These are phyloP conservation scores for Aureobasidium namibiae DNA, from an alignment of 2,329 filamentous ascomycete species.

Conservation along the genomic window DNA sequence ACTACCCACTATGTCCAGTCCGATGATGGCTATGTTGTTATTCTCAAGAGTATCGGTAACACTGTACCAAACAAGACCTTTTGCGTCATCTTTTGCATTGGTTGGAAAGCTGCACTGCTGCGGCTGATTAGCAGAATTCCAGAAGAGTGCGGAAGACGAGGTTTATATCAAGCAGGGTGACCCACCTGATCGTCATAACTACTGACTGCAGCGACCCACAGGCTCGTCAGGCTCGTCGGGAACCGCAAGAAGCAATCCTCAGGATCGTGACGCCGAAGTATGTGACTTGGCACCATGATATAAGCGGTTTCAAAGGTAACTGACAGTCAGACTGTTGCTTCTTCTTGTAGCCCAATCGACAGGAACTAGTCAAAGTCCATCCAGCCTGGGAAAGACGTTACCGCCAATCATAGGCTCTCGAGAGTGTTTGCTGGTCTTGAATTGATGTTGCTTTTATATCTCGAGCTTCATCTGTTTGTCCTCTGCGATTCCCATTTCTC, in stretches of 20 bases:
- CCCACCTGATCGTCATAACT: slow-evolving; percentile 30
- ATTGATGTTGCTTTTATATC: no score
- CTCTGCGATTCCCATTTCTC: not conserved
- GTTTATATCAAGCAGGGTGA: slow-evolving; percentile 26
- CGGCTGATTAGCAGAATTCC: not conserved
- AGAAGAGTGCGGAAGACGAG: not conserved
- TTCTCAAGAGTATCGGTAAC: slow-evolving; percentile 20
- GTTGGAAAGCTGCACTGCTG: slow-evolving; percentile 22
- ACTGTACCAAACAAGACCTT: slow-evolving; percentile 25
- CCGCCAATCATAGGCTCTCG: not conserved
- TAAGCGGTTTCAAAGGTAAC: slow-evolving; percentile 25
- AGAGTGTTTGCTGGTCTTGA: no score
- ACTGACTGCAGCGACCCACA: slow-evolving; percentile 27
- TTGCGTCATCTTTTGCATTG: slow-evolving; percentile 28
- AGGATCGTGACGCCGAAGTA: slow-evolving; percentile 21
- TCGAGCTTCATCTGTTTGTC: no score
- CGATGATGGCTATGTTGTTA: slow-evolving; percentile 21
- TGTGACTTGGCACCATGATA: slow-evolving; percentile 26
- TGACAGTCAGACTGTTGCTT: not conserved
- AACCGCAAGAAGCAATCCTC: slow-evolving; percentile 26
- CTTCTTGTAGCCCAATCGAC: not conserved
- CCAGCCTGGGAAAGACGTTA: not conserved
- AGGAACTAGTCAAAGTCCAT: not conserved
- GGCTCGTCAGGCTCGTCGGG: slow-evolving; percentile 20
- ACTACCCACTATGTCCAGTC: slow-evolving; percentile 31